phyloP scores from a whole-genome alignment of 495 filamentous ascomycete species.

The Hypomontagnella submonticulosa region DNA sequence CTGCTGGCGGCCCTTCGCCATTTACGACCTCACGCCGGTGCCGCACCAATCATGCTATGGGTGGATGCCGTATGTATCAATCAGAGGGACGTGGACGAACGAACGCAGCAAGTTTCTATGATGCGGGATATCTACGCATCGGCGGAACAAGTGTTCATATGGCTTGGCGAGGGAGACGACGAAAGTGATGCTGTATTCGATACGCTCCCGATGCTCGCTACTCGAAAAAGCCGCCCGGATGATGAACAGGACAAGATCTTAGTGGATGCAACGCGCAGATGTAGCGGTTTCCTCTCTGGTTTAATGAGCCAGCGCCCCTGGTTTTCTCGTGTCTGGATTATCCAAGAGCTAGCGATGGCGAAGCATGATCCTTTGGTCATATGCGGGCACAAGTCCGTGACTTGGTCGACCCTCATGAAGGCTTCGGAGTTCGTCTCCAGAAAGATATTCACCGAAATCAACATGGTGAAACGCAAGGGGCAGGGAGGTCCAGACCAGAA shows the following conservation, averaged over 20 bases:
- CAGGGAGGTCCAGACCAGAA: neutral
- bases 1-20: conserved; percentile 16
- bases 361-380: conserved; percentile 11
- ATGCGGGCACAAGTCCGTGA: conserved; percentile 16
- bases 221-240: neutral
- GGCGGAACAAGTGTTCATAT: conserved; percentile 20
- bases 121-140: conserved; percentile 27
- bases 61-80: conserved; percentile 32
- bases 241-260: neutral
- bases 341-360: conserved; percentile 36
- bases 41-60: conserved; percentile 13
- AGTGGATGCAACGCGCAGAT: neutral
- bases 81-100: conserved; percentile 22
- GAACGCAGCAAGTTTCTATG: conserved; percentile 18
- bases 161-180: conserved; percentile 21
- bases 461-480: conserved; percentile 2
- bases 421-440: conserved; percentile 7
- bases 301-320: conserved; percentile 14
- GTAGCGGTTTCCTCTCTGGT: conserved; percentile 14
- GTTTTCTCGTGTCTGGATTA: conserved; percentile 36
- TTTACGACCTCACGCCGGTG: conserved; percentile 2
- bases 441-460: conserved; percentile 12
- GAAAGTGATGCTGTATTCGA: conserved; percentile 17
- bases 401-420: conserved; percentile 19
- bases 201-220: conserved; percentile 17